Percentiles rank a stretch among this genome's conserved stretches.
Evolutionary conservation across 2,329 filamentous ascomycete genomes (phyloP).

Genomic region (Diaporthe ampelina): DNA sequence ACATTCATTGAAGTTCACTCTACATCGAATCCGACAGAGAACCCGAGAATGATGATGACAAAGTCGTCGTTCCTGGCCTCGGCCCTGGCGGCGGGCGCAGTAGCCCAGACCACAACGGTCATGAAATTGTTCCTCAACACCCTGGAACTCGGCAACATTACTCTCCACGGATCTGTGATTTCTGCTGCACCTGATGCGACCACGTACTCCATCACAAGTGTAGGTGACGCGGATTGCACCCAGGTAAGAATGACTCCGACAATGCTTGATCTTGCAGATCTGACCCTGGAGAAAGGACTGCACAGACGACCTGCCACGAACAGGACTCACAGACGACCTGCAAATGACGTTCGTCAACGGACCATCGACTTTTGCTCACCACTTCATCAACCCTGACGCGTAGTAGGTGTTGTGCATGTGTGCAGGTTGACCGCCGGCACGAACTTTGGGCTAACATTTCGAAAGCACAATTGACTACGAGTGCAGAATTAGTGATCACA

Average conservation of each 20-base stretch:
- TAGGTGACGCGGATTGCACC: not conserved
- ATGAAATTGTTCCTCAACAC: slow-evolving; percentile 30
- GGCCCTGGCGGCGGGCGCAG: not conserved
- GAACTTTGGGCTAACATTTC: not conserved
- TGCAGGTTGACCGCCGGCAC: too few species aligned
- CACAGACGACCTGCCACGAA: not conserved
- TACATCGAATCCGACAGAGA: not conserved
- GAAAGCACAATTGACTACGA: slow-evolving; percentile 6
- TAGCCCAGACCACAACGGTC: slow-evolving; percentile 33
- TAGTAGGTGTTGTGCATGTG: slow-evolving; percentile 13
- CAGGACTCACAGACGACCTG: not conserved
- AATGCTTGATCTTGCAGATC: not conserved
- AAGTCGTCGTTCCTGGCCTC: not conserved
- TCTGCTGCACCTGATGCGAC: slow-evolving; percentile 32
- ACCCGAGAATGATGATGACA: not conserved
- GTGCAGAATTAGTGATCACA: slow-evolving; percentile 1
- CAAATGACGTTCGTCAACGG: slow-evolving; percentile 20
- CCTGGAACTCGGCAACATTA: slow-evolving; percentile 9
- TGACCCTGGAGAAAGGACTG: not conserved
- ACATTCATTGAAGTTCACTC: not conserved
- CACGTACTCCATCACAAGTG: slow-evolving; percentile 18
- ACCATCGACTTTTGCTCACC: slow-evolving; percentile 27
- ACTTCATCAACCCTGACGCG: slow-evolving; percentile 17
- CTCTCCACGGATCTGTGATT: slow-evolving; percentile 22
- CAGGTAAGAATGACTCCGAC: not conserved